Evolutionary conservation across 2,329 filamentous ascomycete genomes (phyloP), one percentile per base, ranked within the genome.

Genomic region (Boeremia lycopersici): DNA sequence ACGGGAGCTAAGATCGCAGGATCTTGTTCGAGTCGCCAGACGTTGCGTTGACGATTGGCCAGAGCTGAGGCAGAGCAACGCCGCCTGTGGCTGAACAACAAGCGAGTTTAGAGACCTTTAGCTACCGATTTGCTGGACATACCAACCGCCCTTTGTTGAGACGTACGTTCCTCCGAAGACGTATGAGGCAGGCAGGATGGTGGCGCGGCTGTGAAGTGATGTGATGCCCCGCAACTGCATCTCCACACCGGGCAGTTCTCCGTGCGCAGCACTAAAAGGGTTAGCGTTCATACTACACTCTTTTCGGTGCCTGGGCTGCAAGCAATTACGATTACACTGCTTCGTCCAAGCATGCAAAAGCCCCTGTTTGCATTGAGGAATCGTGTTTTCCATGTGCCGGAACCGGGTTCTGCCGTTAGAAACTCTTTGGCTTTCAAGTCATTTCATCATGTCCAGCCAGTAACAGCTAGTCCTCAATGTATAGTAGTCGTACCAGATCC

Each of bases 1-100:
- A 56, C 68, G 69, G 69, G 67, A 70, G 49, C 69, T 73, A 72
- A 62, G 53, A 71, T 67, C 64, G 60, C 53, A 64, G 64, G 61
- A 70, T 72, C 65, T 67, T 34, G 41, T 44, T 25, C 30, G 12
- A 34, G 41, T 34, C 51, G 58, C 50, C 17, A 55, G 57, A 63
- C 60, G 61, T 67, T 64, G 67, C 58, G 36, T 45, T 45, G 46
- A 42, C 40, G 19, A 55, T 51, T 44, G 12, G 33, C 7, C 53
- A 45, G 39, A 39, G 44, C 15, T 46, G 19, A 25, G 30, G 23
- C 35, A 36, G 36, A 48, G 34, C 28, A 28, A 34, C 29, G 48
- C 41, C 29, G 41, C 17, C 28, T 50, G 42, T 55, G 52, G 52
- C 52, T 47, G 35, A 41, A 15, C 30, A 10, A 3, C 26, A 46